Evolutionary conservation across 345 rosid species (phyloP), one percentile per base, ranked within the genome.

Genomic region (Syzygium aromaticum): DNA sequence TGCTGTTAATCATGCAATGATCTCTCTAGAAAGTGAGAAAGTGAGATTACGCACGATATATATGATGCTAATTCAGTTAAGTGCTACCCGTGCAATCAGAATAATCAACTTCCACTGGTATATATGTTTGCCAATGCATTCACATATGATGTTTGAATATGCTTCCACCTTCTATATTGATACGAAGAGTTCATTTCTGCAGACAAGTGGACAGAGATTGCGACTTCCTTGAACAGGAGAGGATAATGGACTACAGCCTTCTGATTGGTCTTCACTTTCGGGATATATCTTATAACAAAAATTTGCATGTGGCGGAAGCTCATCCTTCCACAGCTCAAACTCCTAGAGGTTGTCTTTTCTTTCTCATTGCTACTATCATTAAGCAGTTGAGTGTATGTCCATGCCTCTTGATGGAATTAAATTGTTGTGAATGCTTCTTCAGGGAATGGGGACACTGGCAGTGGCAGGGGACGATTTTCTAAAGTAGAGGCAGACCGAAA

Each of bases 231-330:
- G 96, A 95, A 90, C 91, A 92, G 67, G 97, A 95, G 88, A 91
- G 89, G 86, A 94, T 94, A 83, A 94, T 94, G 95, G 96, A 94
- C 86, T 94, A 93, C 33, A 94, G 97, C 91, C 96, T 95, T 73
- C 89, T 95, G 86, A 88, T 95, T 83, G 97, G 97, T 89, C 91
- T 95, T 63, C 97, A 95, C 89, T 95, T 94, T 73, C 92, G 89
- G 43, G 90, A 95, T 51, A 54, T 33, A 38, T 64, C 90, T 46
- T 86, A 52, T 5, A 38, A 83, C 28, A 88, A 64, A 52, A 88
- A 88, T 28, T 73, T 88, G 86, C 89, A n/a, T 52, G 25, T 9
- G 17, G 85, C 23, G 1, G 40, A 43, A 21, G 40, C 85, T 67
- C 28, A 56, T 77, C 63, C 87, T 54, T 89, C 92, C 33, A 89